These are phyloP conservation scores for Iberis pinnata DNA, from an alignment of 345 rosid genomes.

Conservation along the genomic window DNA sequence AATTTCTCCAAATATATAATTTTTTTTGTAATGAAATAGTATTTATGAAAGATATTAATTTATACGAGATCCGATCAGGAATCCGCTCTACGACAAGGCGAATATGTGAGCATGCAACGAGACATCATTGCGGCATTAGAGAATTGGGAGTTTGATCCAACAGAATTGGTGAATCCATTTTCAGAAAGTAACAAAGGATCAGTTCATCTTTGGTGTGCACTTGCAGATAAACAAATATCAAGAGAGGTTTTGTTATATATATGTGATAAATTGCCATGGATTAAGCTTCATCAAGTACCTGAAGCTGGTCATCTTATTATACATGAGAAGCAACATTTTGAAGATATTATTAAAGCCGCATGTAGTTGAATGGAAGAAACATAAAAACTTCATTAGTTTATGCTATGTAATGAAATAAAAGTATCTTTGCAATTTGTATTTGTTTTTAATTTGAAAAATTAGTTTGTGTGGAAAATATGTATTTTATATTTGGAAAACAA, in stretches of 20 bases:
- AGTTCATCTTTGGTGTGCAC: slow-evolving; percentile 73
- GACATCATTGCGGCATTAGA: slow-evolving; percentile 55
- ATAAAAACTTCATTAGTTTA: not conserved
- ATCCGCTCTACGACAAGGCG: slow-evolving; percentile 61
- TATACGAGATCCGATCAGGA: slow-evolving; percentile 35
- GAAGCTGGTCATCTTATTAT: slow-evolving; percentile 55
- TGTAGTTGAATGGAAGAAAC: slow-evolving; percentile 3
- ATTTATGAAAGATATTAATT: no score
- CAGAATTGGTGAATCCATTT: slow-evolving; percentile 59
- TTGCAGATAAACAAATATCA: slow-evolving; percentile 58
- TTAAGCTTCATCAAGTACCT: slow-evolving; percentile 58
- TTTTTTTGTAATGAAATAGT: not conserved
- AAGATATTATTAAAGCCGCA: slow-evolving; percentile 19
- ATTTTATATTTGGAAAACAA: no score
- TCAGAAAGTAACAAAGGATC: slow-evolving; percentile 40
- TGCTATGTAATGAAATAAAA: not conserved
- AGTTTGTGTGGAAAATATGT: no score
- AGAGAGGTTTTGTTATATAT: slow-evolving; percentile 40
- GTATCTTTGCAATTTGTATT: no score
- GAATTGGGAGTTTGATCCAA: slow-evolving; percentile 78
- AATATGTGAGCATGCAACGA: slow-evolving; percentile 49
- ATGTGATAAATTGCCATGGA: slow-evolving; percentile 61
- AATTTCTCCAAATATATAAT: slow-evolving; percentile 18
- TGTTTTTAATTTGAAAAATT: no score
- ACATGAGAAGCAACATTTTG: slow-evolving; percentile 31